These are phyloP conservation scores for Phoma sp. DNA, from an alignment of 2,329 filamentous ascomycete genomes.

Conservation along the genomic window DNA sequence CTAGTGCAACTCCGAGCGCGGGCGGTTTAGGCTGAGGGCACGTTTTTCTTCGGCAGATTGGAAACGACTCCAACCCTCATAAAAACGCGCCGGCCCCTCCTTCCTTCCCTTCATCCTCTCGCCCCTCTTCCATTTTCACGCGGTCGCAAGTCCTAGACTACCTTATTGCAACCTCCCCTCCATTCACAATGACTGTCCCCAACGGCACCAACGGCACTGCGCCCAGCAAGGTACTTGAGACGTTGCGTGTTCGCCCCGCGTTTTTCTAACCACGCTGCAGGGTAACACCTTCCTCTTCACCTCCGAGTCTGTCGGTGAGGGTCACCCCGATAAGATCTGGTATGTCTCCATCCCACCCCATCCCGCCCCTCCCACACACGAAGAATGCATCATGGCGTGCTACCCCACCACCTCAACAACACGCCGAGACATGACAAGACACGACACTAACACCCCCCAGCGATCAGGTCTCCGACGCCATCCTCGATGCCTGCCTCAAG, in stretches of 20 bases:
- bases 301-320: slow-evolving; percentile 60
- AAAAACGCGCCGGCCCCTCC: slow-evolving; percentile 41
- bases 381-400: slow-evolving; percentile 12
- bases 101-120: slow-evolving; percentile 28
- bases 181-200: slow-evolving; percentile 35
- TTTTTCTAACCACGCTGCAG: slow-evolving; percentile 32
- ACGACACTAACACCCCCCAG: slow-evolving; percentile 48
- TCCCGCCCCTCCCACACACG: not conserved
- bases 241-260: slow-evolving; percentile 15
- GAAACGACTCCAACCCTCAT: slow-evolving; percentile 27
- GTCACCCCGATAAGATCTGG: slow-evolving; percentile 94
- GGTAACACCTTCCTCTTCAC: slow-evolving; percentile 56
- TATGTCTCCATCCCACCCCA: slow-evolving; percentile 41
- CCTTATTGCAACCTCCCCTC: slow-evolving; percentile 19
- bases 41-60: slow-evolving; percentile 42
- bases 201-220: slow-evolving; percentile 32
- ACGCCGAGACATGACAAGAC: not conserved
- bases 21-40: slow-evolving; percentile 22
- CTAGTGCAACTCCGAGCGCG: slow-evolving; percentile 11
- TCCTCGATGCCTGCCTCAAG: slow-evolving; percentile 95
- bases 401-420: slow-evolving; percentile 10
- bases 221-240: slow-evolving; percentile 35
- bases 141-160: slow-evolving; percentile 52
- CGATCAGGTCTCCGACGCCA: slow-evolving; percentile 97
- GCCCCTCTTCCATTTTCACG: slow-evolving; percentile 33